Conservation (phyloP, 345 rosid genomes). For the Arabidopsis suecica region DNA sequence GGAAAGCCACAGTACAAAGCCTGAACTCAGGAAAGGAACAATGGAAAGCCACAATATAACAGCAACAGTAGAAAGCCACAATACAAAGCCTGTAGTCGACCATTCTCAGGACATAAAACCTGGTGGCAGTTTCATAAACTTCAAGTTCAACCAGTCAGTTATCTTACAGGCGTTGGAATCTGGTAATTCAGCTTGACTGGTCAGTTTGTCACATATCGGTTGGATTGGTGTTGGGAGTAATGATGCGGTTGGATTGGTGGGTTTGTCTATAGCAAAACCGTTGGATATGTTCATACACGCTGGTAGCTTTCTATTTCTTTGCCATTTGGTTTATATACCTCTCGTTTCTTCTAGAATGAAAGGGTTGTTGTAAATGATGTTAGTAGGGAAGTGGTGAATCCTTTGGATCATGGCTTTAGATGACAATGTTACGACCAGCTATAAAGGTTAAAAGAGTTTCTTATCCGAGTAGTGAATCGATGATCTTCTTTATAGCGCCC, state of each 20-base stretch:
- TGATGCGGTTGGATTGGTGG: slow-evolving; percentile 35
- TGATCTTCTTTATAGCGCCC: neutral
- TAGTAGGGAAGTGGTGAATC: slow-evolving; percentile 25
- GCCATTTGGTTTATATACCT: slow-evolving; percentile 10
- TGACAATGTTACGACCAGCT: slow-evolving; percentile 32
- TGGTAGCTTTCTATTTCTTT: slow-evolving; percentile 11
- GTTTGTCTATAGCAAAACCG: slow-evolving; percentile 42
- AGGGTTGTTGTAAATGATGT: slow-evolving; percentile 41
- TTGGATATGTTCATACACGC: slow-evolving; percentile 38
- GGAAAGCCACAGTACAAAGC: slow-evolving; percentile 32
- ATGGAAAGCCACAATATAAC: slow-evolving; percentile 35
- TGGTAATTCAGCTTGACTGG: slow-evolving; percentile 47
- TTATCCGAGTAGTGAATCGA: slow-evolving; percentile 4
- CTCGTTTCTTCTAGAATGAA: slow-evolving; percentile 18
- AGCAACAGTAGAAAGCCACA: slow-evolving; percentile 36
- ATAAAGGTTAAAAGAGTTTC: neutral
- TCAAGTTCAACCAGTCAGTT: slow-evolving; percentile 62
- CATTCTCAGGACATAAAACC: slow-evolving; percentile 62
- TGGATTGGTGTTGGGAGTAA: slow-evolving; percentile 25
- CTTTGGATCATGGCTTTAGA: slow-evolving; percentile 34
- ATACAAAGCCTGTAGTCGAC: slow-evolving; percentile 48
- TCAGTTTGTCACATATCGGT: slow-evolving; percentile 6
- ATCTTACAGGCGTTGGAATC: slow-evolving; percentile 76
- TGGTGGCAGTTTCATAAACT: slow-evolving; percentile 69
- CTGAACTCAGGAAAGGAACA: slow-evolving; percentile 35